These are phyloP conservation scores for Ogataea paradorogensis DNA, from an alignment of 805 yeast genomes.

Conservation along the genomic window DNA sequence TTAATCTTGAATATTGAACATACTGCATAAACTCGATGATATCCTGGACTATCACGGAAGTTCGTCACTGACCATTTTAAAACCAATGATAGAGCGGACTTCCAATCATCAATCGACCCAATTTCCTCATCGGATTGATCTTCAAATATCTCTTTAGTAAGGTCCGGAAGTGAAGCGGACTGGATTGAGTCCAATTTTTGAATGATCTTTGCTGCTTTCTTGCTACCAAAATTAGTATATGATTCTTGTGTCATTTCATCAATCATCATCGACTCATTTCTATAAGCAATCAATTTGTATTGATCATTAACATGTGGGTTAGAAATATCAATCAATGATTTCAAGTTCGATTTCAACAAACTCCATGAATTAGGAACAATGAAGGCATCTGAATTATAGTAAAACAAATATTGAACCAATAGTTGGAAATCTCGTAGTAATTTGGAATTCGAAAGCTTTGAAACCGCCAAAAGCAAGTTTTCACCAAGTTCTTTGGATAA, in stretches of 20 bases:
- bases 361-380: conserved; percentile 66
- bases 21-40: conserved; percentile 24
- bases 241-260: conserved; percentile 32
- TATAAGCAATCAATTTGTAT: conserved; percentile 56
- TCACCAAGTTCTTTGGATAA: conserved; percentile 66
- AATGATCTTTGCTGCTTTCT: conserved; percentile 22
- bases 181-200: conserved; percentile 29
- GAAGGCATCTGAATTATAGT: conserved; percentile 54
- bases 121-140: conserved; percentile 18
- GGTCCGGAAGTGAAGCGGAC: conserved; percentile 14
- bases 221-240: conserved; percentile 13
- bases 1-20: conserved; percentile 28
- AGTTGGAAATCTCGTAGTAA: conserved; percentile 29
- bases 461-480: conserved; percentile 39
- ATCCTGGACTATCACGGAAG: conserved; percentile 16
- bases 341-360: conserved; percentile 46
- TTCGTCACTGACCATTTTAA: conserved; percentile 33
- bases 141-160: conserved; percentile 26
- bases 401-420: conserved; percentile 42
- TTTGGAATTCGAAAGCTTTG: conserved; percentile 20
- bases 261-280: conserved; percentile 70
- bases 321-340: conserved; percentile 36
- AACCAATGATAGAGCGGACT: conserved; percentile 18
- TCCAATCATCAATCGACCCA: conserved; percentile 26
- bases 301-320: conserved; percentile 41